phyloP scores from a whole-genome alignment of 306 rosid genomes.

The Sophora flavescens region DNA sequence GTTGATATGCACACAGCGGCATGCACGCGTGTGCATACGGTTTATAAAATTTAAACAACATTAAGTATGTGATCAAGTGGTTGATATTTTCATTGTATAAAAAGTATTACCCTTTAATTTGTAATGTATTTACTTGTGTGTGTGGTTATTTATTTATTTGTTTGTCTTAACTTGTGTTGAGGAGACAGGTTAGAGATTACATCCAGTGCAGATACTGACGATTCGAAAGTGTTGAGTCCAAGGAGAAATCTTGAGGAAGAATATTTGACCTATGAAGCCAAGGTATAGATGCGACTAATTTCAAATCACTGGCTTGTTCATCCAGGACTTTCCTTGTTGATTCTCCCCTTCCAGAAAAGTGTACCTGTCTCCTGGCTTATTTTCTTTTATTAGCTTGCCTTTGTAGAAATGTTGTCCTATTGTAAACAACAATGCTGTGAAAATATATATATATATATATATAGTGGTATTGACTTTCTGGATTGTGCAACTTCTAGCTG shows the following conservation, averaged over 20 bases:
- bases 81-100: slow-evolving; percentile 9
- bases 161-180: slow-evolving; percentile 45
- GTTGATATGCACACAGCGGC: neutral
- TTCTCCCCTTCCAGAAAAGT: slow-evolving; percentile 22
- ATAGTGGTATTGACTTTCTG: neutral
- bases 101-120: slow-evolving; percentile 5
- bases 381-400: slow-evolving; percentile 25
- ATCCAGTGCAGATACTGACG: slow-evolving; percentile 61
- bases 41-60: neutral
- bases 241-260: slow-evolving; percentile 92
- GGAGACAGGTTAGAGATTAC: slow-evolving; percentile 65
- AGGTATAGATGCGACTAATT: slow-evolving; percentile 59
- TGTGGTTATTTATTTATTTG: slow-evolving; percentile 8
- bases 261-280: slow-evolving; percentile 84
- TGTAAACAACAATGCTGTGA: slow-evolving; percentile 4
- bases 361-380: slow-evolving; percentile 21
- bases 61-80: neutral
- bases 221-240: slow-evolving; percentile 66
- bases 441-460: too few relatives aligned
- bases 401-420: slow-evolving; percentile 14
- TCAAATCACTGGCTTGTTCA: slow-evolving; percentile 34
- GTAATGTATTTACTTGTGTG: neutral
- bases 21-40: too few relatives aligned
- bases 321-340: slow-evolving; percentile 5
- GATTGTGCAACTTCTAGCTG: slow-evolving; percentile 2